A percentile compares a stretch with the other conserved stretches of the same genome.
phyloP scores from a whole-genome alignment of 495 filamentous ascomycete genomes.

The Daldinia grandis region DNA sequence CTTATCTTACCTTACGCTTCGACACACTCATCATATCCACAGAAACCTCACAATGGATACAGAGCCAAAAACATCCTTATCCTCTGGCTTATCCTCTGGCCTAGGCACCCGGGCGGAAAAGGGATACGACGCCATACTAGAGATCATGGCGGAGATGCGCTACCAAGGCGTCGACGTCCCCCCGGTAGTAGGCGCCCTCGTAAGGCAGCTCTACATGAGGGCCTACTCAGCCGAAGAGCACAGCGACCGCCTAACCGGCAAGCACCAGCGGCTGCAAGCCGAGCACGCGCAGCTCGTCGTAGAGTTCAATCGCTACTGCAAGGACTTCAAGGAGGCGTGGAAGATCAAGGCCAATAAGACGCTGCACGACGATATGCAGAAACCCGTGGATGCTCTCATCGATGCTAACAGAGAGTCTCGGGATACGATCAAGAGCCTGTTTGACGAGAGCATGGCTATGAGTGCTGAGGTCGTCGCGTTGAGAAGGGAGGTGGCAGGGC shows the following conservation, averaged over 20 bases:
- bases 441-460: slow-evolving; percentile 8
- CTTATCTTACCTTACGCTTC: background rate
- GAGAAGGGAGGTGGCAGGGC: background rate
- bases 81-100: background rate
- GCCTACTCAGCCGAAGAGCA: background rate
- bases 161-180: background rate
- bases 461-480: background rate
- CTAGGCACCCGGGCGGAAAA: background rate
- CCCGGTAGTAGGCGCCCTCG: background rate
- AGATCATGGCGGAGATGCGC: background rate
- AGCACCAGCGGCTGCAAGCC: background rate
- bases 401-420: background rate
- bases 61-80: background rate
- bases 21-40: too few relatives aligned
- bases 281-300: background rate
- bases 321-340: background rate
- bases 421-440: background rate
- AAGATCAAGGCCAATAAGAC: background rate
- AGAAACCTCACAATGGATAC: background rate
- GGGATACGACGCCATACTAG: background rate
- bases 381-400: background rate
- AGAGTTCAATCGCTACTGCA: background rate
- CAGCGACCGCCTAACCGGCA: background rate
- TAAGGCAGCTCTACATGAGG: background rate
- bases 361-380: background rate